Base-by-base conservation (phyloP, 2,329 filamentous ascomycete species). In the Dothideomycetes sp. region DNA sequence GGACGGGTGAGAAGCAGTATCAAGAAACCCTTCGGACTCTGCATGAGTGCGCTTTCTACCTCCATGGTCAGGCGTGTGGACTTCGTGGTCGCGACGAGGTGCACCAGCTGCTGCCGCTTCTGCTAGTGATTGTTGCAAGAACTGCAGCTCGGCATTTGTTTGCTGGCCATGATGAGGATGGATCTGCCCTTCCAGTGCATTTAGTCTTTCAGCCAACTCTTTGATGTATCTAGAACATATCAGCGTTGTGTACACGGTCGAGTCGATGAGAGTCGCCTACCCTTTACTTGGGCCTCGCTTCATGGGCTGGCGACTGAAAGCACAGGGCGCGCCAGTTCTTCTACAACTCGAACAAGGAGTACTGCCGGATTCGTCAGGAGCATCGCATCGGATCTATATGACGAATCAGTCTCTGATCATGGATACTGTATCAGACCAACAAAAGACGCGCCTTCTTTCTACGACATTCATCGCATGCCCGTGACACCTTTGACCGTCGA, bases 231-330 rank as follows among this genome's bases (percentile, higher is more conserved):
- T 27, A 12, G 12, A 7, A 7, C 22, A 27, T 7, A 12, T 27
- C 22, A 27, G 12, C 12, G 12, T 27, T 12, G 7, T 27, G n/a
- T n/a, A n/a, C n/a, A n/a, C n/a, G n/a, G n/a, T n/a, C n/a, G n/a
- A n/a, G 22, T 27, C 7, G 7, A 7, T 7, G 7, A 27, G 22
- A 27, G 22, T 27, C 22, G 7, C 22, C 22, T 27, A 27, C 22
- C 87, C 87, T 72, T 94, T 94, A 55, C 40, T 43, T 15, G 40
- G 36, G 11, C 37, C 34, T 45, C 84, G 73, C 61, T 91, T 94
- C 70, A 91, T 84, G 1, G 85, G 86, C 39, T 91, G 80, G 37
- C 87, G 75, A 59, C 84, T 93, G 56, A 94, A 94, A 15, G 87
- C 72, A 61, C 87, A 94, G 16, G 69, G 67, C n/a, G 79, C 74